phyloP scores from a whole-genome alignment of 192 early-diverging fungal species.

The Coemansia sp. region DNA sequence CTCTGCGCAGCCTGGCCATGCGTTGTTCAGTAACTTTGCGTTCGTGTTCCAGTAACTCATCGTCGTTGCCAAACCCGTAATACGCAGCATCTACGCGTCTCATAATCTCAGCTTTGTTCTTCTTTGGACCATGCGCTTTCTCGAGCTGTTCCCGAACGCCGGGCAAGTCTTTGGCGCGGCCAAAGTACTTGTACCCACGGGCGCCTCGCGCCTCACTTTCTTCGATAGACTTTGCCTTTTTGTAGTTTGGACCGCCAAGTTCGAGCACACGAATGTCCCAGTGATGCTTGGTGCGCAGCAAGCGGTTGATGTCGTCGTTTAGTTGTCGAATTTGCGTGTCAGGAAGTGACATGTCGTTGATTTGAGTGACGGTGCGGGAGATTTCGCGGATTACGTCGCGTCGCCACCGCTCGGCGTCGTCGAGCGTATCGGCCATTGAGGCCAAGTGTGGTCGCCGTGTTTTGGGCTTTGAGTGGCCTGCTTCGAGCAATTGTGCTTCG shows the following conservation, averaged over 20 bases:
- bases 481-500: slow-evolving; percentile 84
- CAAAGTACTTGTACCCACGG: slow-evolving; percentile 97
- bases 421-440: slow-evolving; percentile 63
- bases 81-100: slow-evolving; percentile 88
- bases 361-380: slow-evolving; percentile 81
- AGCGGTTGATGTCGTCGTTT: slow-evolving; percentile 97
- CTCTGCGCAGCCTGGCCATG: slow-evolving; percentile 24
- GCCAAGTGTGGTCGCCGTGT: slow-evolving; percentile 77
- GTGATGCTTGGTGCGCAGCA: slow-evolving; percentile 82
- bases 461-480: slow-evolving; percentile 64
- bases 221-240: slow-evolving; percentile 67
- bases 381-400: slow-evolving; percentile 87
- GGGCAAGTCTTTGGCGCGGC: slow-evolving; percentile 89
- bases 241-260: slow-evolving; percentile 91
- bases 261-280: slow-evolving; percentile 92
- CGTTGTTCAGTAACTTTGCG: slow-evolving; percentile 58
- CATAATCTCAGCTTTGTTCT: slow-evolving; percentile 69
- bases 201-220: slow-evolving; percentile 83
- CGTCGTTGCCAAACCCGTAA: slow-evolving; percentile 92
- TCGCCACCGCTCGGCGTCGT: slow-evolving; percentile 91
- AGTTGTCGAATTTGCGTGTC: slow-evolving; percentile 90
- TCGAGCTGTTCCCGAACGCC: slow-evolving; percentile 93
- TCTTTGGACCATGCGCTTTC: slow-evolving; percentile 34
- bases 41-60: slow-evolving; percentile 79
- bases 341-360: slow-evolving; percentile 86